phyloP scores from a whole-genome alignment of 2,329 filamentous ascomycete genomes.

The Aspergillus candidus region DNA sequence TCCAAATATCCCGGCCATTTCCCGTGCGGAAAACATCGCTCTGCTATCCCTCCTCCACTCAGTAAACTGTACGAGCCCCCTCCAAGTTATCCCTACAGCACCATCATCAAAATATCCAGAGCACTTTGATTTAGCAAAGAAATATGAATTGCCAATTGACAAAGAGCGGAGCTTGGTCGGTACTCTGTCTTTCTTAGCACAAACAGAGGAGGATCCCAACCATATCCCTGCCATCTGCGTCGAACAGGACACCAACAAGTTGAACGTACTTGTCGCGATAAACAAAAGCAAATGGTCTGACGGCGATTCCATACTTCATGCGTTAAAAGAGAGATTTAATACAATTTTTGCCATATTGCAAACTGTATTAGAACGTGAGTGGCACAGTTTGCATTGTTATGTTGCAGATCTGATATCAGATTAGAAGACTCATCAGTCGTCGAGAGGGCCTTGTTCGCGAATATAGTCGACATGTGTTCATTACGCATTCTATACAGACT shows the following conservation, averaged over 20 bases:
- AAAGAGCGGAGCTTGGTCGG: conserved; percentile 25
- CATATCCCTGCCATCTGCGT: conserved; percentile 32
- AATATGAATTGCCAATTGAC: conserved; percentile 23
- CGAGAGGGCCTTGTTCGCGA: too few relatives aligned
- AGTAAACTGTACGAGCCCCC: background rate
- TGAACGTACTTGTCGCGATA: conserved; percentile 29
- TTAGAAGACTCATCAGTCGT: too few relatives aligned
- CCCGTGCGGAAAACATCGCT: conserved; percentile 7
- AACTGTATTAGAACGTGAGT: conserved; percentile 1
- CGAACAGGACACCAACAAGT: conserved; percentile 14
- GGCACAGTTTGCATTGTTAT: background rate
- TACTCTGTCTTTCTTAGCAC: conserved; percentile 29
- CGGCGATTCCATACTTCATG: conserved; percentile 16
- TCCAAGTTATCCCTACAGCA: background rate
- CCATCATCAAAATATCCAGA: conserved; percentile 8
- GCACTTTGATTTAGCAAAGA: too few relatives aligned
- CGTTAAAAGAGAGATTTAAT: background rate
- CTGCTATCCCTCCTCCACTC: conserved; percentile 7
- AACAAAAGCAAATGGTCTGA: conserved; percentile 20
- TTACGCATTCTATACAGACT: conserved; percentile 25
- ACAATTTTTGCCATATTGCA: background rate
- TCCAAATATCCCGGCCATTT: background rate
- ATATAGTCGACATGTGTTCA: conserved; percentile 21
- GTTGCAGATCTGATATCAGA: too few relatives aligned
- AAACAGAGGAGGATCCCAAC: conserved; percentile 20